Base-by-base conservation (phyloP, 2,329 filamentous ascomycete genomes). In the Pochonia chlamydosporia region DNA sequence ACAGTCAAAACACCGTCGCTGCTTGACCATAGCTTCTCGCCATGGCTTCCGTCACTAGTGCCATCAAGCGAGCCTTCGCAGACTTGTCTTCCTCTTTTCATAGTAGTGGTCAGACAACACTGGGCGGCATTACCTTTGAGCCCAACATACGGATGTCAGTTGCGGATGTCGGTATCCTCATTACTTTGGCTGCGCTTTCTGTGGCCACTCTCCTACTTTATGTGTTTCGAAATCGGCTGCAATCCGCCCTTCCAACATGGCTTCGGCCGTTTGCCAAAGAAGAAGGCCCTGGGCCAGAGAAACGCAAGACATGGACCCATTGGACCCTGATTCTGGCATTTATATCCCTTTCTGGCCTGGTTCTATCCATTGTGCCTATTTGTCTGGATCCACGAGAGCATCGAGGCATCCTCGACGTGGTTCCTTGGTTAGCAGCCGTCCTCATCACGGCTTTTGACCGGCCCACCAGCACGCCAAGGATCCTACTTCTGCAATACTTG, bases 181-280 rank as follows among this genome's bases (percentile, higher is more conserved):
- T 59, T 30, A 35, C 46, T 5, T 44, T 63, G 16, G 46, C 61
- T 5, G 46, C 43, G 2, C 24, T 59, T 5, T 64, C 67, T 5
- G 40, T 68, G 9, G 53, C 61, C 7, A 54, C 59, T 5, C 43
- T 61, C 20, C 48, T 64, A 16, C 43, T 68, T 14, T 62, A 66
- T 44, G 24, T 65, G 21, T 47, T 43, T 48, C 58, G 52, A 7
- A 45, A 53, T 4, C 56, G 52, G 3, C 47, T 68, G 5, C 50
- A 56, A 2, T 58, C 59, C 3, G 50, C 52, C 3, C 57, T 66
- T 1, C 71, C 73, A 0, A 59, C 56, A 37, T 75, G 71, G 70
- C 56, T 66, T 13, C 63, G 60, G 9, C 66, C 67, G 2, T 76
- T 76, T 49, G 72, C 73, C 3, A 57, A 62, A 8, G 72, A 76